These are phyloP conservation scores for Xerocomus potaroensis DNA, from an alignment of 768 basidiomycete genomes.

Conservation along the genomic window DNA sequence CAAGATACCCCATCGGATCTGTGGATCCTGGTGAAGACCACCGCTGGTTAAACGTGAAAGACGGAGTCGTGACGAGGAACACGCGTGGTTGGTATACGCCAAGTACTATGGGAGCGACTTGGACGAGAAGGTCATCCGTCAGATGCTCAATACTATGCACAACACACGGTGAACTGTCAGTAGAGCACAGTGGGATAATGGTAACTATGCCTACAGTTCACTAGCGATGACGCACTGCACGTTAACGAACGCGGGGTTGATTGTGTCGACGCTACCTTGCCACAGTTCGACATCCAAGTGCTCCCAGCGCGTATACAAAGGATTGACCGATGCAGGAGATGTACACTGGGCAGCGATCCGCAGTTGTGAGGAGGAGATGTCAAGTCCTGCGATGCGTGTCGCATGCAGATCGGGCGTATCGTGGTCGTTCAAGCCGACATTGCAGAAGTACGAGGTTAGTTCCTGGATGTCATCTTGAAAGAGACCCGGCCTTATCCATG, in stretches of 20 bases:
- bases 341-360: constrained; percentile 47
- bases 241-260: constrained; percentile 62
- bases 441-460: constrained; percentile 17
- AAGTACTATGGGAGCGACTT: constrained; percentile 67
- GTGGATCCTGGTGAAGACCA: constrained; percentile 56
- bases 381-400: constrained; percentile 59
- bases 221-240: constrained; percentile 71
- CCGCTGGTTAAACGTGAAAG: constrained; percentile 75
- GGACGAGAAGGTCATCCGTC: constrained; percentile 48
- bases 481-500: constrained; percentile 48
- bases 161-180: constrained; percentile 11
- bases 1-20: constrained; percentile 49
- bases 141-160: constrained; percentile 73
- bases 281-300: constrained; percentile 61
- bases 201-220: constrained; percentile 61
- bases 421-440: constrained; percentile 26
- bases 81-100: constrained; percentile 73
- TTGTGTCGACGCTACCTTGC: constrained; percentile 65
- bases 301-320: constrained; percentile 59
- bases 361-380: constrained; percentile 55
- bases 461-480: constrained; percentile 21
- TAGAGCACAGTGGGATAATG: background rate
- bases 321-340: constrained; percentile 34
- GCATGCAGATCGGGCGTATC: constrained; percentile 57
- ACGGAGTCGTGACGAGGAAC: constrained; percentile 80